Base-by-base conservation (phyloP, 1,284 basidiomycete species). In the Trametes polyzona region DNA sequence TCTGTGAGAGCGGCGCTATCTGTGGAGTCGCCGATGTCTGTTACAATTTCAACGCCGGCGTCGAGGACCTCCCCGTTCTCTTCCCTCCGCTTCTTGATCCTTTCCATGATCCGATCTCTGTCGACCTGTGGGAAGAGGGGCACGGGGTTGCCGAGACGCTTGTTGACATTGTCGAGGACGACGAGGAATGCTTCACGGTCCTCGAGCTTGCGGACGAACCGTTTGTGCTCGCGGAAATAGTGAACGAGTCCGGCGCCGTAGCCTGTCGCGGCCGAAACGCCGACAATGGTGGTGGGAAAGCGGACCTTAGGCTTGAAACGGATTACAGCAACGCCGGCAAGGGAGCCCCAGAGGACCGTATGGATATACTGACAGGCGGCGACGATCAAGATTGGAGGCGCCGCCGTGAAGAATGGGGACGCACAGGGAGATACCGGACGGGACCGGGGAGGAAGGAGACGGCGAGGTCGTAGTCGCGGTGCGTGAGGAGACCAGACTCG, bases 401-500 rank as follows among this genome's bases (percentile, higher is more conserved):
- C 19, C 47, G 47, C 35, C 21, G 52, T 24, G 12, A 41, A 36
- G 29, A 16, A 40, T 47, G 19, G 43, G 30, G 17, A 74, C 78
- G 58, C 61, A 81, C 80, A 35, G 76, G 74, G 67, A 70, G 75
- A 48, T 72, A 65, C 43, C 77, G 76, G 59, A 78, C 76, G 49
- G 67, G 65, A 37, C 77, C 77, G 36, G 83, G 79, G 19, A 86
- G 70, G 71, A 86, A 86, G 32, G 67, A 43, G 55, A 74, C 65
- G 17, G 84, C 80, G 14, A 78, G 69, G 3, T 82, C 74, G 67
- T 80, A 88, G 74, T 89, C 87, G 47, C 77, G 76, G 24, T 65
- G 67, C 8, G 81, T 77, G 51, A 90, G 72, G 54, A 76, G 74
- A 17, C 82, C 83, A 26, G 76, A 72, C 37, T 88, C 83, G 41